Conservation (phyloP, 2,329 filamentous ascomycete species). For the Cercospora brassicicola region DNA sequence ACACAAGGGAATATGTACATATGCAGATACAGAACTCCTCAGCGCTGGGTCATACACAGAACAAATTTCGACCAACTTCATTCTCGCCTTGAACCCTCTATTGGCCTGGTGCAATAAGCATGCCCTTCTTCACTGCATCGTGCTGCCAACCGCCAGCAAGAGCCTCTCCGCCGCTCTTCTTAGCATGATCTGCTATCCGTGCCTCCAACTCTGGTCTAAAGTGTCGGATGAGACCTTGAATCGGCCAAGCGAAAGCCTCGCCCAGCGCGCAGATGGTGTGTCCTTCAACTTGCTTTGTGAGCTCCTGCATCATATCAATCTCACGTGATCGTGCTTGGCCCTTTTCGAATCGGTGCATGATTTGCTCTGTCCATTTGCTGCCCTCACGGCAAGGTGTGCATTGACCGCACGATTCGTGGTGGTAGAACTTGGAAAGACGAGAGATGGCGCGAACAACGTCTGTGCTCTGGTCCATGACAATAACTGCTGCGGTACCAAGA, state of each 20-base stretch:
- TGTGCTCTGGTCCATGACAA: slow-evolving; percentile 98
- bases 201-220: slow-evolving; percentile 95
- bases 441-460: slow-evolving; percentile 94
- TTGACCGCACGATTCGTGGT: slow-evolving; percentile 96
- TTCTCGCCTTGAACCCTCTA: slow-evolving; percentile 47
- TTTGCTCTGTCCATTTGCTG: slow-evolving; percentile 98
- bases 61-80: background rate
- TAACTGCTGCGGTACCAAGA: slow-evolving; percentile 94
- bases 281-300: slow-evolving; percentile 98
- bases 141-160: slow-evolving; percentile 87
- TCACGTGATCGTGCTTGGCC: slow-evolving; percentile 85
- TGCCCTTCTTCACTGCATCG: slow-evolving; percentile 71
- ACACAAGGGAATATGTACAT: slow-evolving; percentile 14
- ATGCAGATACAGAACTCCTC: slow-evolving; percentile 2
- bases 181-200: slow-evolving; percentile 77
- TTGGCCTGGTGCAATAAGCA: slow-evolving; percentile 85
- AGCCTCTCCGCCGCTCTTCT: slow-evolving; percentile 69
- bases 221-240: slow-evolving; percentile 96
- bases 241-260: slow-evolving; percentile 97
- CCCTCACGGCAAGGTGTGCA: slow-evolving; percentile 99
- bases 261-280: slow-evolving; percentile 98
- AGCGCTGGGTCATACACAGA: slow-evolving; percentile 5
- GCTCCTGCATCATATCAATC: slow-evolving; percentile 98
- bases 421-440: slow-evolving; percentile 93
- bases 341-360: slow-evolving; percentile 94